Conservation (phyloP, 208 protist species). For the Leishmania martiniquensis region DNA sequence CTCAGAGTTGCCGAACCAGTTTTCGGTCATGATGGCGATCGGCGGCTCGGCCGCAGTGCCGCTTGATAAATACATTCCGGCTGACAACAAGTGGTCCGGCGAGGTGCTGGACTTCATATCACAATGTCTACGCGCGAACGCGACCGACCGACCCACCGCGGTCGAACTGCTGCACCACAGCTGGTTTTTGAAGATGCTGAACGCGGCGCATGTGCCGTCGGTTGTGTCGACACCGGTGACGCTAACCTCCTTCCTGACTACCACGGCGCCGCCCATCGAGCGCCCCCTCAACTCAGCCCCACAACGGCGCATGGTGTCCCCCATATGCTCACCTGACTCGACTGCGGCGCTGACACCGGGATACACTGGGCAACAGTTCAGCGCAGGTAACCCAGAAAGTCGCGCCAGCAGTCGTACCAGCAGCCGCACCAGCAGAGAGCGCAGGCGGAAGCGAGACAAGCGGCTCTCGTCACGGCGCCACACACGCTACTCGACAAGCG, state of each 20-base stretch:
- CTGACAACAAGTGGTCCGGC: constrained; percentile 48
- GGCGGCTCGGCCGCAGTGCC: constrained; percentile 54
- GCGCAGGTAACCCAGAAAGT: not conserved
- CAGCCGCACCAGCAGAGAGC: constrained; percentile 14
- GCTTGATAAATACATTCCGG: constrained; percentile 63
- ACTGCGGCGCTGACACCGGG: not conserved
- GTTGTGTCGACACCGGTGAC: constrained; percentile 5
- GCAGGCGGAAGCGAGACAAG: constrained; percentile 22
- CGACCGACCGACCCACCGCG: constrained; percentile 51
- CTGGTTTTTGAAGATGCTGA: constrained; percentile 54
- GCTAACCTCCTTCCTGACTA: constrained; percentile 4
- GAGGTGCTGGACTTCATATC: constrained; percentile 64
- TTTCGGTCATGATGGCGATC: constrained; percentile 81
- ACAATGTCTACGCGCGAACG: constrained; percentile 63
- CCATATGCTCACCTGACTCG: not conserved
- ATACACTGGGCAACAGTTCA: not conserved
- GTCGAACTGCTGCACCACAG: constrained; percentile 60
- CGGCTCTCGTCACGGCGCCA: not conserved
- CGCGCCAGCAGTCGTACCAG: constrained; percentile 9
- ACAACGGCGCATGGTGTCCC: not conserved
- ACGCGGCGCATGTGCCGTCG: not conserved
- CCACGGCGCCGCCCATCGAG: constrained; percentile 4
- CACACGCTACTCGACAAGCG: not conserved
- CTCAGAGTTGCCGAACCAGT: constrained; percentile 67
- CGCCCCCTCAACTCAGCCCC: not conserved